Evolutionary conservation across 352 stramenopile species (phyloP).

Genomic region (Phytophthora multivora): DNA sequence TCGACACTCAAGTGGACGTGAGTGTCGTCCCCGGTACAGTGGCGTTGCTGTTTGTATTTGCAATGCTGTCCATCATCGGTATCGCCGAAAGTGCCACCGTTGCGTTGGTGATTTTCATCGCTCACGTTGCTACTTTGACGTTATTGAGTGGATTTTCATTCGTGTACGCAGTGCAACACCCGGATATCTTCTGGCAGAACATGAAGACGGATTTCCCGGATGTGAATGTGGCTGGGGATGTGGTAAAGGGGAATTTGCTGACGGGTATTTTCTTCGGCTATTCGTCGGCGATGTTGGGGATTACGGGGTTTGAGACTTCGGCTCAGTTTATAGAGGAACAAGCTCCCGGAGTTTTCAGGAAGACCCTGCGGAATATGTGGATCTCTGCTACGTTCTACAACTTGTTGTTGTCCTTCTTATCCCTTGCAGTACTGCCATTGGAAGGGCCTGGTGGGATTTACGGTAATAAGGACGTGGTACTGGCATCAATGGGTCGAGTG

Average conservation of each 20-base stretch:
- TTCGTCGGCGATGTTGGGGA: conserved; percentile 87
- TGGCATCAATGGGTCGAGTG: conserved; percentile 74
- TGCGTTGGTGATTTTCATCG: conserved; percentile 84
- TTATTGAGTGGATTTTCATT: conserved; percentile 66
- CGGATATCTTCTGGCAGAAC: conserved; percentile 66
- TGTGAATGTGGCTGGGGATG: conserved; percentile 37
- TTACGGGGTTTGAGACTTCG: conserved; percentile 92
- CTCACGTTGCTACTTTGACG: conserved; percentile 82
- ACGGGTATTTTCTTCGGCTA: conserved; percentile 84
- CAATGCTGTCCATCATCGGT: conserved; percentile 78
- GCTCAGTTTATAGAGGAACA: conserved; percentile 93
- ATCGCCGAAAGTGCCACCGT: conserved; percentile 89
- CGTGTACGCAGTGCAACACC: conserved; percentile 66
- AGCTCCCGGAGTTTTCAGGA: conserved; percentile 80
- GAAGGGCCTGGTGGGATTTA: conserved; percentile 67
- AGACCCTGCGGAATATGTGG: conserved; percentile 88
- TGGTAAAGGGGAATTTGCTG: conserved; percentile 60
- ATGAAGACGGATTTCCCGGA: conserved; percentile 67
- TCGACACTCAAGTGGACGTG: conserved; percentile 57
- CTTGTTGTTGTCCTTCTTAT: conserved; percentile 81
- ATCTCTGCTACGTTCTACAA: conserved; percentile 88
- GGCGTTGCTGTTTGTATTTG: conserved; percentile 81
- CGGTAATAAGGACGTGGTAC: conserved; percentile 66
- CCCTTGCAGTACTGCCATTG: conserved; percentile 81
- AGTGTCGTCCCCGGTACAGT: conserved; percentile 51